Conservation (phyloP, 2,329 filamentous ascomycete species). For the Tolypocladium inflatum region DNA sequence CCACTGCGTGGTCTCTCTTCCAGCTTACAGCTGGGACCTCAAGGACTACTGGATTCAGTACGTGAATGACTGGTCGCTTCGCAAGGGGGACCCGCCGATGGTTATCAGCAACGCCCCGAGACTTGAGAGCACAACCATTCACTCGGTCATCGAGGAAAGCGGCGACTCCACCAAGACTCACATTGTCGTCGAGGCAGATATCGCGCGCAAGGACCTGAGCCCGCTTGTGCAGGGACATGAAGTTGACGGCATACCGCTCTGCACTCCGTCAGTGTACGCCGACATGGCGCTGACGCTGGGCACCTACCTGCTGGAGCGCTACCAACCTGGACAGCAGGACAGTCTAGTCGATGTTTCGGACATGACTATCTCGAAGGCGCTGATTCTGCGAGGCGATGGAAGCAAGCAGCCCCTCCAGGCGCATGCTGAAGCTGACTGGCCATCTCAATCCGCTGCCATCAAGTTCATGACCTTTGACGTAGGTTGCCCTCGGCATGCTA, state of each 20-base stretch:
- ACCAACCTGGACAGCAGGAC: slow-evolving; percentile 1
- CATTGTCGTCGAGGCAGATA: slow-evolving; percentile 56
- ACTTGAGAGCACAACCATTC: slow-evolving; percentile 28
- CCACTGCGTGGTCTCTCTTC: slow-evolving; percentile 46
- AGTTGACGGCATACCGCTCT: slow-evolving; percentile 58
- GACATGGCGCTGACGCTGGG: slow-evolving; percentile 58
- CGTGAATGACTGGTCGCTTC: slow-evolving; percentile 44
- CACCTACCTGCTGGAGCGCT: slow-evolving; percentile 31
- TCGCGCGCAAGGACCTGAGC: slow-evolving; percentile 53
- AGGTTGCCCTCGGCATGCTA: background rate
- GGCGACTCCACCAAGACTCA: slow-evolving; percentile 22
- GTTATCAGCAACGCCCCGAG: slow-evolving; percentile 26
- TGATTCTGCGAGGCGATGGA: slow-evolving; percentile 2
- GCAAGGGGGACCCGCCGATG: slow-evolving; percentile 33
- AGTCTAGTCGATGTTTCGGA: slow-evolving; percentile 28
- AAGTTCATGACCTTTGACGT: slow-evolving; percentile 6
- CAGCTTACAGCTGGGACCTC: slow-evolving; percentile 59
- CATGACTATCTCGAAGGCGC: slow-evolving; percentile 27
- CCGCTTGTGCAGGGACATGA: slow-evolving; percentile 52
- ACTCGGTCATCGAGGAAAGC: slow-evolving; percentile 5
- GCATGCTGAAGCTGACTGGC: slow-evolving; percentile 1
- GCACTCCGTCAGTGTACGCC: slow-evolving; percentile 49
- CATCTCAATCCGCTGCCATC: background rate
- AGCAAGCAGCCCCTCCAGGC: slow-evolving; percentile 1
- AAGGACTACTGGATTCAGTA: slow-evolving; percentile 61